These are phyloP conservation scores for Albugo laibachii DNA, from an alignment of 352 stramenopile species.

Conservation along the genomic window DNA sequence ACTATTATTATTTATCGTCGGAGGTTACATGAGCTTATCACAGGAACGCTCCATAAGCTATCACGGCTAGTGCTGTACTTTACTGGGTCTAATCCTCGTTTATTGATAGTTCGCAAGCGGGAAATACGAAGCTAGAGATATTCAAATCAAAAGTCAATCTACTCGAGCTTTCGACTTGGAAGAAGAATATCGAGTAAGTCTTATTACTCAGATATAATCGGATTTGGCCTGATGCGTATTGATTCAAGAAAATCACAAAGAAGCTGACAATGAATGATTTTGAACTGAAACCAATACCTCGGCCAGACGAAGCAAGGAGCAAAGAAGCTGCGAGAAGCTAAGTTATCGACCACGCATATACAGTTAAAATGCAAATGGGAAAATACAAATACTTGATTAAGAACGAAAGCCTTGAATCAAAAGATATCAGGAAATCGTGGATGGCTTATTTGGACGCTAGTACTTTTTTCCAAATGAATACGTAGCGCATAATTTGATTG, in stretches of 20 bases:
- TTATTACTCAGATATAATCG: not conserved
- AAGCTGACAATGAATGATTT: constrained; percentile 71
- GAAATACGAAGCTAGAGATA: constrained; percentile 65
- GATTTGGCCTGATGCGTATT: not conserved
- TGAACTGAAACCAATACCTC: constrained; percentile 67
- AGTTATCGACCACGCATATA: too few relatives aligned
- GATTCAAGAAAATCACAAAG: constrained; percentile 54
- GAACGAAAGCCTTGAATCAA: constrained; percentile 9
- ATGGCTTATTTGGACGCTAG: constrained; percentile 13
- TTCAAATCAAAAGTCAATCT: constrained; percentile 68
- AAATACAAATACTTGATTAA: too few relatives aligned
- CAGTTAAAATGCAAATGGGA: too few relatives aligned
- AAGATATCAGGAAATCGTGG: constrained; percentile 51
- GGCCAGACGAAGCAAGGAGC: constrained; percentile 13
- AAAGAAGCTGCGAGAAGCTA: not conserved
- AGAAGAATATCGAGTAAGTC: constrained; percentile 61
- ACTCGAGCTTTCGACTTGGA: constrained; percentile 63
- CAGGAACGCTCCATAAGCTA: constrained; percentile 18
- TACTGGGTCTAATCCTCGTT: not conserved
- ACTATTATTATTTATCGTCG: constrained; percentile 65
- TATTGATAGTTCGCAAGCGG: constrained; percentile 44
- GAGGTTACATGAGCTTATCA: constrained; percentile 47
- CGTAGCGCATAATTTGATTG: constrained; percentile 75
- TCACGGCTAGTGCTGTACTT: not conserved
- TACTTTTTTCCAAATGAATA: constrained; percentile 73